Evolutionary conservation across 169 alveolate genomes (phyloP), one percentile per base, ranked within the genome.

Genomic region (Eimeria necatrix): DNA sequence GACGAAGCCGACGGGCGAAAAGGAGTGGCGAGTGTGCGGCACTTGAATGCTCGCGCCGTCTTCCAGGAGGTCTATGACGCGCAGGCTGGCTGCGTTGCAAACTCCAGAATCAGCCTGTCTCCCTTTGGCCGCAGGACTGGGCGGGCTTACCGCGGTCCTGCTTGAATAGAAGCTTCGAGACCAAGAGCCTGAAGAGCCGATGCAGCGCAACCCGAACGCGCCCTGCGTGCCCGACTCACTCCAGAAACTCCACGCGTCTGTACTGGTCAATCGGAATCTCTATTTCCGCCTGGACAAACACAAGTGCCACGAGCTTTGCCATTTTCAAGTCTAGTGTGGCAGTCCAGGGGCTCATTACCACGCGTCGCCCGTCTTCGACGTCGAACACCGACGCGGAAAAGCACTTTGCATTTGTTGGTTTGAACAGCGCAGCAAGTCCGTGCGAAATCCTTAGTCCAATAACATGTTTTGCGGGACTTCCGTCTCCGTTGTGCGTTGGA

Each of bases 341-440:
- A 16, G 8, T 1, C 3, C 9, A 5, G 71, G 41, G 41, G 61
- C 51, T 20, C 6, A 4, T 87, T 71, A 92, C 95, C 86, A 92
- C 78, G 8, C 95, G 91, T 80, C 95, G 59, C 49, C 95, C 95
- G 24, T 92, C 92, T 48, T 92, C 95, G 48, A 92, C 81, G 53
- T 92, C 95, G 46, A 92, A 92, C n/a, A 92, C 92, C 24, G 95
- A 85, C 41, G 95, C 95, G 8, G 95, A 8, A 53, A 92, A 92
- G n/a, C 71, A 70, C 74, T 71, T 52, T 5, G 95, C 74, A 16
- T 78, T 52, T 24, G 95, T 92, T 41, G 95, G 92, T 60, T 92
- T 92, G 91, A 92, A 81, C 92, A 92, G 71, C 10, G 92, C 95
- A 18, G 81, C 95, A 4, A 92, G 92, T 10, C 95, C 95, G 49